Percentiles rank a stretch among this genome's conserved stretches.
phyloP scores from a whole-genome alignment of 768 basidiomycete genomes.

The Russula sp. region DNA sequence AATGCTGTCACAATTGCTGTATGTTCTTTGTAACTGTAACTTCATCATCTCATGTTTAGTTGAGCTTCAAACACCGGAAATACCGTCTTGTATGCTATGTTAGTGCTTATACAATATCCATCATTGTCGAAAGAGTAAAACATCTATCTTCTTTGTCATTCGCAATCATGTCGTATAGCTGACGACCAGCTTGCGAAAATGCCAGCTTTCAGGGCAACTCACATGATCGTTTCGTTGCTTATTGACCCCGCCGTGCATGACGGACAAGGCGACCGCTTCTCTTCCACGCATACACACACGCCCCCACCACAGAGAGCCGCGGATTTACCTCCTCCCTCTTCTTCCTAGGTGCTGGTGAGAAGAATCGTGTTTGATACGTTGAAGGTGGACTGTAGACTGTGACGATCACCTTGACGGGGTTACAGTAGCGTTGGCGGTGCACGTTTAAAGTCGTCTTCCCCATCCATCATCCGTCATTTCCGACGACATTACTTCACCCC shows the following conservation, averaged over 20 bases:
- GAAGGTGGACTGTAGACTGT: not conserved
- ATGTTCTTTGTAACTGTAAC: slow-evolving; percentile 22
- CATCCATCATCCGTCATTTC: not conserved
- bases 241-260: not conserved
- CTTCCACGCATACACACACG: not conserved
- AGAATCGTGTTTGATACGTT: not conserved
- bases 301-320: not conserved
- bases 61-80: not conserved
- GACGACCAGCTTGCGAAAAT: not conserved
- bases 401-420: not conserved
- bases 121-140: not conserved
- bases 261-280: not conserved
- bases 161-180: not conserved
- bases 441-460: not conserved
- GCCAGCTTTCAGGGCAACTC: not conserved
- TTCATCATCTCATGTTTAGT: not conserved
- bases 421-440: not conserved
- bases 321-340: not conserved
- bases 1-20: slow-evolving; percentile 19
- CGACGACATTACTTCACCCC: not conserved
- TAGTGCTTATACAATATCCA: slow-evolving; percentile 6
- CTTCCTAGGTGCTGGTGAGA: not conserved
- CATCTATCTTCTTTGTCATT: not conserved
- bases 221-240: not conserved
- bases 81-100: not conserved